phyloP scores from a whole-genome alignment of 371 early-diverging fungal species.

The Lichtheimia corymbifera region DNA sequence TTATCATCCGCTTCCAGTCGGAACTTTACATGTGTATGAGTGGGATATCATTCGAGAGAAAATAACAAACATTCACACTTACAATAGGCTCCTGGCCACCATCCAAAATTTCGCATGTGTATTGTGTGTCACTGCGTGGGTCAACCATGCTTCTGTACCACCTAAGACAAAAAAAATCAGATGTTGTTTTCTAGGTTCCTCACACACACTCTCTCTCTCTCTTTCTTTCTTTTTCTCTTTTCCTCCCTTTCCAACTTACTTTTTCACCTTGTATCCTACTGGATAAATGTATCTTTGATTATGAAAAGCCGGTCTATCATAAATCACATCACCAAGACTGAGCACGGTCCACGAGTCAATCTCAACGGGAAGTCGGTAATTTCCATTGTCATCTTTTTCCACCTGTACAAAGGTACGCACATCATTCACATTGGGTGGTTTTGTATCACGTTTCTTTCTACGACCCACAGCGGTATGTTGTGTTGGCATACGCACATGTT shows the following conservation, averaged over 20 bases:
- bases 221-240: not conserved
- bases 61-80: not conserved
- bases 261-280: conserved; percentile 75
- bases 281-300: conserved; percentile 91
- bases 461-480: conserved; percentile 19
- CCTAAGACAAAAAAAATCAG: conserved; percentile 26
- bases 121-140: conserved; percentile 64
- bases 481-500: conserved; percentile 14
- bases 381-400: conserved; percentile 68
- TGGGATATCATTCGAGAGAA: no score
- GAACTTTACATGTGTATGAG: not conserved
- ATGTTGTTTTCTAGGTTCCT: conserved; percentile 2
- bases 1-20: conserved; percentile 50
- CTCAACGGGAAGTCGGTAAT: conserved; percentile 73
- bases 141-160: conserved; percentile 81
- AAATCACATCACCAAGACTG: conserved; percentile 71
- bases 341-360: conserved; percentile 79
- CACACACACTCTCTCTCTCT: not conserved
- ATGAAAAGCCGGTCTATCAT: conserved; percentile 79
- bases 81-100: conserved; percentile 77
- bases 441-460: conserved; percentile 18
- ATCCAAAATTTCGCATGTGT: conserved; percentile 81
- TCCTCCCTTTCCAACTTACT: conserved; percentile 33
- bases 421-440: conserved; percentile 25
- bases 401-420: conserved; percentile 57